Base-by-base conservation (phyloP, 345 rosid species). In the Corchorus capsularis region DNA sequence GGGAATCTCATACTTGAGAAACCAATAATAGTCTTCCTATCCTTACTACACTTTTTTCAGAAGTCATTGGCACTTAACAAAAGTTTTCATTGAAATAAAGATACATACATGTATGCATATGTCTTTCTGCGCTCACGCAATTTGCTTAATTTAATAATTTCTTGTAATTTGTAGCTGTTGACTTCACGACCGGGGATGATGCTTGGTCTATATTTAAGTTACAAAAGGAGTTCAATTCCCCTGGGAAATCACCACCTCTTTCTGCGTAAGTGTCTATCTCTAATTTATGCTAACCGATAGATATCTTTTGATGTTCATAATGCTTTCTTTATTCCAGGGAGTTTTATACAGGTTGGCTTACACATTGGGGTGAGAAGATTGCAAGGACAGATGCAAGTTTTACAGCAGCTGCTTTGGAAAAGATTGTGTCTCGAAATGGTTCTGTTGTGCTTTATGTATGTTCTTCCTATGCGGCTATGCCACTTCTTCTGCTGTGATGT, bases 291-390 rank as follows among this genome's bases (percentile, higher is more conserved):
- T 20, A 22, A 34, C 43, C 39, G 20, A 14, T 59, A n/a, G 46
- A 64, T 73, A 52, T 61, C 41, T 45, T 49, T 78, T 37, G 62
- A 72, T 69, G 62, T 63, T 76, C 47, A 50, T 39, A 17, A 41
- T 63, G 46, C 67, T 55, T 8, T 80, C 32, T 7, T 59, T 71
- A 50, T 80, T 82, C 78, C 85, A 95, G 98, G 74, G 99, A 95
- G 84, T 95, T 95, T 69, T 95, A 95, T 66, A 95, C 99, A 19
- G 99, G 99, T 46, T 95, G 99, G 99, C 92, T 95, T 76, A 95
- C 98, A 34, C 99, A 95, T 60, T 95, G 99, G 98, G 91, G 97
- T 27, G 95, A 95, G 88, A 89, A 88, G 83, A 78, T 81, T 80
- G 90, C 92, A 63, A 81, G 76, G 62, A 93, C 97, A 9, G 88